phyloP scores from a whole-genome alignment of 1,284 basidiomycete species.

The Gomphus bonarii region DNA sequence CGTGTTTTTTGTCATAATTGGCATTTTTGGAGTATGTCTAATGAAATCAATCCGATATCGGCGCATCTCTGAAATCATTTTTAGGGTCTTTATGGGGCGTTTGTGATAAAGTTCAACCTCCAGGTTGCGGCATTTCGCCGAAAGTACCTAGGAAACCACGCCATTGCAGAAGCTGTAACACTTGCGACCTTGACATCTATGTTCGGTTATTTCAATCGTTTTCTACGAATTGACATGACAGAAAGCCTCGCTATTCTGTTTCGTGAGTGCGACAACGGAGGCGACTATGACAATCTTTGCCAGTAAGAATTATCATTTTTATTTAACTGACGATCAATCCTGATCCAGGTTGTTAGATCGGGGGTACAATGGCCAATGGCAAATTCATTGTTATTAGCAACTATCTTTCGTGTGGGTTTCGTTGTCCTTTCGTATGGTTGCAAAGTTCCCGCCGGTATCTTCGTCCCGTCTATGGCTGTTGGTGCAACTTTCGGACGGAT shows the following conservation, averaged over 20 bases:
- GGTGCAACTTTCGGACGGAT: conserved; percentile 94
- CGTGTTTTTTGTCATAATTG: conserved; percentile 88
- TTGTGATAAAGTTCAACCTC: conserved; percentile 95
- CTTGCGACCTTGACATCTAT: conserved; percentile 86
- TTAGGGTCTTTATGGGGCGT: conserved; percentile 93
- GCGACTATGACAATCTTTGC: conserved; percentile 88
- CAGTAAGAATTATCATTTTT: conserved; percentile 50
- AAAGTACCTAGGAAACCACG: conserved; percentile 78
- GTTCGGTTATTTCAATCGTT: conserved; percentile 91
- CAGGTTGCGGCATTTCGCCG: conserved; percentile 91
- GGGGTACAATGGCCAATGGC: conserved; percentile 92
- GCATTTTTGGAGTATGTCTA: conserved; percentile 79
- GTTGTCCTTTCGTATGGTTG: conserved; percentile 93
- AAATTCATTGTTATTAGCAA: conserved; percentile 87
- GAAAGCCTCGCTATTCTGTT: conserved; percentile 96
- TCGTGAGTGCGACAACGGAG: conserved; percentile 91
- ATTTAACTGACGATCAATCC: neutral
- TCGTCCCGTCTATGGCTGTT: conserved; percentile 96
- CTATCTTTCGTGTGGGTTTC: conserved; percentile 76
- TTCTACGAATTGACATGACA: conserved; percentile 96
- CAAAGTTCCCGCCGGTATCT: conserved; percentile 96
- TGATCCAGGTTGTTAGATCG: conserved; percentile 37
- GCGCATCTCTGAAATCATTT: neutral
- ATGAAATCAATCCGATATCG: neutral
- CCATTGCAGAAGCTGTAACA: conserved; percentile 80